Evolutionary conservation across 2,329 filamentous ascomycete species (phyloP), one percentile per base, ranked within the genome.

Genomic region (Cytospora piceicola): DNA sequence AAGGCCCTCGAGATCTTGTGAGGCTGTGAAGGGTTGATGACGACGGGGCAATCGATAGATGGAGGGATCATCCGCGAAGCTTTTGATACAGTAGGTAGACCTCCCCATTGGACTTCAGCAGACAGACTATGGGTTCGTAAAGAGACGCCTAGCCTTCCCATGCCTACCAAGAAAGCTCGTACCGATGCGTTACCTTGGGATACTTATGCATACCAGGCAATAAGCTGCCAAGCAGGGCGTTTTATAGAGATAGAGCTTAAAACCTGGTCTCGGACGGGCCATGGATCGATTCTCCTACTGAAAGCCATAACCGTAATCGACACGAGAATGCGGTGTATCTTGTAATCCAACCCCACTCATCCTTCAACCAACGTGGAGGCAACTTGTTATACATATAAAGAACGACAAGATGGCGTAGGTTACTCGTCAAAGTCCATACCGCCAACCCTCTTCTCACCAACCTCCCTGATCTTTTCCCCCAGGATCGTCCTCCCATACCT

Each of bases 381-480:
- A n/a, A n/a, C n/a, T n/a, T n/a, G n/a, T 36, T 36, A 12, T 36
- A 46, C 20, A 49, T 2, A 49, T 3, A 22, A 49, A 49, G 2
- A n/a, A 42, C 22, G 27, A 56, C 15, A 34, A 32, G 11, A 20
- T 24, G 32, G 29, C 11, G 34, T 27, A n/a, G 55, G 51, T 39
- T 36, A 36, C 22, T 57, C 60, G 17, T 57, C 60, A 14, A 51
- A 63, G 53, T 86, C 86, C 75, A 86, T 78, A 11, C 86, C 88
- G 66, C 83, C 82, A 51, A 89, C 78, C 74, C 88, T 83, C 74
- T 82, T 83, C 81, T 97, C 94, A 0, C 89, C 93, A 72, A 95
- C 72, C 75, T 96, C 92, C 60, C 89, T 85, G 73, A 99, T 98
- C 86, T 98, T 98, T 73, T 94, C 92, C 52, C 90, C 90, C 71